Conservation (phyloP, 192 early-diverging fungal species). For the Chytriomyces hyalinus region DNA sequence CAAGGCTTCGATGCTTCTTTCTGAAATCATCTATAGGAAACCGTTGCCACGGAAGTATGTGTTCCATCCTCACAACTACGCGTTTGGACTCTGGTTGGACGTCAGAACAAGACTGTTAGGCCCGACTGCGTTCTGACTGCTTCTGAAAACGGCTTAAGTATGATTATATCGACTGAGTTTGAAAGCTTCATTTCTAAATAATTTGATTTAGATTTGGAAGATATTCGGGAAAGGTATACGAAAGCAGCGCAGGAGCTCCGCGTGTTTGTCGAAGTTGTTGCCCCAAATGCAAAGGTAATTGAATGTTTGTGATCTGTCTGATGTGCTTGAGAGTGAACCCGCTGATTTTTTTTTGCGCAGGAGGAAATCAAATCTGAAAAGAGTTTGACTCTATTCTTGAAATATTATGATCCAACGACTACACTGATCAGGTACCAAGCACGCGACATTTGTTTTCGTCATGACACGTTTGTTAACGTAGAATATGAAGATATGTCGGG, state of each 20-base stretch:
- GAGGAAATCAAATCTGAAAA: conserved; percentile 15
- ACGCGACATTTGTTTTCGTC: neutral
- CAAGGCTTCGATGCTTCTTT: conserved; percentile 2
- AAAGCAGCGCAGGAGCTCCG: conserved; percentile 43
- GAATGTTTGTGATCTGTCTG: neutral
- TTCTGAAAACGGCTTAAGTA: conserved; percentile 52
- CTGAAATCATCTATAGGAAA: conserved; percentile 34
- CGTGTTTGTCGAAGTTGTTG: conserved; percentile 50
- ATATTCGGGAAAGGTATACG: conserved; percentile 34
- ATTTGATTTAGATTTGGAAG: conserved; percentile 39
- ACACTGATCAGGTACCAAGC: conserved; percentile 63
- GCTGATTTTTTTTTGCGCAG: neutral
- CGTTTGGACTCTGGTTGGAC: conserved; percentile 84
- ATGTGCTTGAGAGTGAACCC: neutral
- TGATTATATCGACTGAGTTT: conserved; percentile 9
- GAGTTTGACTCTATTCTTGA: conserved; percentile 77
- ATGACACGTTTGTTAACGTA: neutral
- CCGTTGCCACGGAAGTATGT: conserved; percentile 53
- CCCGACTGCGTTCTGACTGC: conserved; percentile 75
- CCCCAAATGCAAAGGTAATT: neutral
- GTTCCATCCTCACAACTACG: conserved; percentile 64
- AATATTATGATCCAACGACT: conserved; percentile 76
- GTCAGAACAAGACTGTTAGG: conserved; percentile 91
- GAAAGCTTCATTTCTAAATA: neutral
- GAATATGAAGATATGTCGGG: conserved; percentile 38